Percentiles rank a stretch among this genome's conserved stretches.
Conservation (phyloP, 2,329 filamentous ascomycete species). For the Penicillium sumatraense region DNA sequence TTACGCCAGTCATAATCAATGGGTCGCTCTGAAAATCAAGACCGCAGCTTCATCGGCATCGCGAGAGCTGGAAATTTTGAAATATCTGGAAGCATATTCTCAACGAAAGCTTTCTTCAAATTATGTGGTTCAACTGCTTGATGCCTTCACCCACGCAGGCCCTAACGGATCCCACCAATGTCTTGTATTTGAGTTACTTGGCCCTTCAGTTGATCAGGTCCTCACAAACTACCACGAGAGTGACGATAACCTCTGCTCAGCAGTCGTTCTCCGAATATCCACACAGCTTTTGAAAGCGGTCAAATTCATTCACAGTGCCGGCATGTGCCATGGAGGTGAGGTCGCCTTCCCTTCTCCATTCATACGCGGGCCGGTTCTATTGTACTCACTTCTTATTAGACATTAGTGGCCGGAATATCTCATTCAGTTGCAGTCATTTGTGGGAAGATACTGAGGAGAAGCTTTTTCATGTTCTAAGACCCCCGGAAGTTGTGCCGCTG, state of each 20-base stretch:
- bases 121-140: constrained; percentile 34
- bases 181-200: constrained; percentile 40
- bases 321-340: constrained; percentile 39
- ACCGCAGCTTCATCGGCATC: constrained; percentile 26
- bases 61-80: constrained; percentile 26
- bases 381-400: constrained; percentile 23
- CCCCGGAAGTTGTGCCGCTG: constrained; percentile 23
- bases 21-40: constrained; percentile 41
- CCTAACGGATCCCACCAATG: constrained; percentile 42
- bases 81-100: constrained; percentile 16
- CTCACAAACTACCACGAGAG: constrained; percentile 23
- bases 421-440: constrained; percentile 26
- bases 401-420: constrained; percentile 34
- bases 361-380: background rate
- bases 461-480: constrained; percentile 24
- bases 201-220: constrained; percentile 33
- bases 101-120: constrained; percentile 21
- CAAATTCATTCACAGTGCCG: constrained; percentile 31
- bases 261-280: constrained; percentile 32
- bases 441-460: constrained; percentile 18
- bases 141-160: constrained; percentile 36
- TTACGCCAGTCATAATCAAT: constrained; percentile 20
- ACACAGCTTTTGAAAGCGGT: constrained; percentile 33
- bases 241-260: constrained; percentile 25
- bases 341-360: background rate